Conservation (phyloP, 2,329 filamentous ascomycete species). For the Fusarium sp. region DNA sequence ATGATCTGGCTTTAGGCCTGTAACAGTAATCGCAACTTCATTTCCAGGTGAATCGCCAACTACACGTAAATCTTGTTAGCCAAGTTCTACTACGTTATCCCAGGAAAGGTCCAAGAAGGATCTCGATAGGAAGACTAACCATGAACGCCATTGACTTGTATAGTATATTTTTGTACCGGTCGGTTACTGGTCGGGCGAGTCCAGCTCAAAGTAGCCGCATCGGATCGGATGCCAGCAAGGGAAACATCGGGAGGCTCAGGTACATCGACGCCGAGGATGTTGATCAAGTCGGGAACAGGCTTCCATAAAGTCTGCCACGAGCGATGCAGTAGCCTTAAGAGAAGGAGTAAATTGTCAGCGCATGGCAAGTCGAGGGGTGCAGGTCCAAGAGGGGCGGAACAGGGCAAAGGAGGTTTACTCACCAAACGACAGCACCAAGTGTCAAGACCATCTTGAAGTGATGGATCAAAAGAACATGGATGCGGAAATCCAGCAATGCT, state of each 20-base stretch:
- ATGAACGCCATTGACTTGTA: slow-evolving; percentile 93
- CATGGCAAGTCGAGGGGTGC: neutral
- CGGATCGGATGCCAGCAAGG: slow-evolving; percentile 87
- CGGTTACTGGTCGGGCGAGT: slow-evolving; percentile 75
- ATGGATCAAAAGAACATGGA: slow-evolving; percentile 62
- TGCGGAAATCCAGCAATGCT: slow-evolving; percentile 57
- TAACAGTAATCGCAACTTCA: slow-evolving; percentile 81
- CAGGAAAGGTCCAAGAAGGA: neutral
- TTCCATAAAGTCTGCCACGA: slow-evolving; percentile 91
- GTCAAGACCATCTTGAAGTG: slow-evolving; percentile 69
- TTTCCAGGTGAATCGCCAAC: slow-evolving; percentile 81
- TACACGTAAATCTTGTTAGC: slow-evolving; percentile 52
- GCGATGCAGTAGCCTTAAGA: slow-evolving; percentile 80
- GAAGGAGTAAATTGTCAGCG: slow-evolving; percentile 30
- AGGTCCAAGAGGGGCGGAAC: neutral
- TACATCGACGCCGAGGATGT: slow-evolving; percentile 92
- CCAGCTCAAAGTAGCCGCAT: slow-evolving; percentile 93
- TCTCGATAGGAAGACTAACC: slow-evolving; percentile 65
- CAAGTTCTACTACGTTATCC: slow-evolving; percentile 1
- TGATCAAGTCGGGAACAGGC: slow-evolving; percentile 90
- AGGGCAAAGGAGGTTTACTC: slow-evolving; percentile 48
- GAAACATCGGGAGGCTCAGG: slow-evolving; percentile 91
- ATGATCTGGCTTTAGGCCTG: slow-evolving; percentile 84
- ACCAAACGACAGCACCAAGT: slow-evolving; percentile 67
- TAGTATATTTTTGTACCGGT: slow-evolving; percentile 86